Conservation (phyloP, 2,329 filamentous ascomycete genomes). For the Botryotinia narcissicola region DNA sequence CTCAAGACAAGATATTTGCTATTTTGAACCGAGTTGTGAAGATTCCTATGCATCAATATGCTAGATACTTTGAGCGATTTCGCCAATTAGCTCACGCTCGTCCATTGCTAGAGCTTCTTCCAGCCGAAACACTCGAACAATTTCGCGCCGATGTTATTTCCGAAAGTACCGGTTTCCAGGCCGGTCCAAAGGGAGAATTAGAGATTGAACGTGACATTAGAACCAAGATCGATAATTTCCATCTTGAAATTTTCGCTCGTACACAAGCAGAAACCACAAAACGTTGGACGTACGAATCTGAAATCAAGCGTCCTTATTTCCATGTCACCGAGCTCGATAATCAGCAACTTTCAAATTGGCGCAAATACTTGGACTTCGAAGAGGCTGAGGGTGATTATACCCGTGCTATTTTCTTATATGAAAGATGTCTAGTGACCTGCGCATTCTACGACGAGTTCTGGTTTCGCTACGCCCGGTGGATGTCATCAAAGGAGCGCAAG, state of each 20-base stretch:
- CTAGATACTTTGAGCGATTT: conserved; percentile 90
- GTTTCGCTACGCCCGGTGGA: conserved; percentile 96
- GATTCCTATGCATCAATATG: conserved; percentile 94
- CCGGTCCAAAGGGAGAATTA: conserved; percentile 60
- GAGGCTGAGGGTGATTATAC: conserved; percentile 76
- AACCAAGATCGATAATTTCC: conserved; percentile 72
- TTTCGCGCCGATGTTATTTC: conserved; percentile 71
- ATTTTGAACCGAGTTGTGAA: conserved; percentile 80
- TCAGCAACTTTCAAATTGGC: conserved; percentile 82
- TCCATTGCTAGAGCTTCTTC: conserved; percentile 70
- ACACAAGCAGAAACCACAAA: conserved; percentile 88
- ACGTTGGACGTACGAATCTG: conserved; percentile 91
- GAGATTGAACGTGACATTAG: conserved; percentile 84
- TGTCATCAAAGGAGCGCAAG: conserved; percentile 75
- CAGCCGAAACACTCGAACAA: conserved; percentile 63
- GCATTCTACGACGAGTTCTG: conserved; percentile 98
- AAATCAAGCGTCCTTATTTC: conserved; percentile 95
- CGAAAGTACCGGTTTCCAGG: conserved; percentile 55
- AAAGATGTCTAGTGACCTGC: conserved; percentile 87
- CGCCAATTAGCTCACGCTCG: conserved; percentile 70
- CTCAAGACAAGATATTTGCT: conserved; percentile 78
- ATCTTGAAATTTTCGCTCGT: conserved; percentile 74
- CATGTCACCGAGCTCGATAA: conserved; percentile 92
- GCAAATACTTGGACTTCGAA: conserved; percentile 95
- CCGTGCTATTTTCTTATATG: conserved; percentile 81